Percentiles rank a stretch among this genome's conserved stretches.
phyloP scores from a whole-genome alignment of 306 rosid species.

The Quercus gilva region DNA sequence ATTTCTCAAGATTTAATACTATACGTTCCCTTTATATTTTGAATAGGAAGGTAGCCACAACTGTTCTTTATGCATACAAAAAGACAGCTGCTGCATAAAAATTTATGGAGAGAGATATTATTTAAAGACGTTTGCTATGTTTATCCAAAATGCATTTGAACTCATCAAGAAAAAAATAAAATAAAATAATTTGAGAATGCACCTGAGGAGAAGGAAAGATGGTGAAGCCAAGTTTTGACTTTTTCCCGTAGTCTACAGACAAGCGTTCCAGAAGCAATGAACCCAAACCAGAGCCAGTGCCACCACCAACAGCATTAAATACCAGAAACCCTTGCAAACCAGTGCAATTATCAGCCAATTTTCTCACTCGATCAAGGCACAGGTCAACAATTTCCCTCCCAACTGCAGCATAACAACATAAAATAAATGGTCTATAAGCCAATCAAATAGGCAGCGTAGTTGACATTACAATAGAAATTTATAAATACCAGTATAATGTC shows the following conservation, averaged over 20 bases:
- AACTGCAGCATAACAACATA: slow-evolving; percentile 41
- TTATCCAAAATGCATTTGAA: background rate
- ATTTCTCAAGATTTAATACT: background rate
- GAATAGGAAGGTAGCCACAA: background rate
- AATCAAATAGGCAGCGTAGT: slow-evolving; percentile 1
- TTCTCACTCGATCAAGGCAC: slow-evolving; percentile 61
- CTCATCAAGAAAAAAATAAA: background rate
- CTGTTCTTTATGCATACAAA: background rate
- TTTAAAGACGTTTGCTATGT: background rate
- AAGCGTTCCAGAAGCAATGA: slow-evolving; percentile 69
- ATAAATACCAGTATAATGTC: slow-evolving; percentile 61
- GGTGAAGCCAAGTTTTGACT: slow-evolving; percentile 71
- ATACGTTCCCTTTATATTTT: background rate
- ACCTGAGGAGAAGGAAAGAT: slow-evolving; percentile 88
- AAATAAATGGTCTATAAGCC: slow-evolving; percentile 20
- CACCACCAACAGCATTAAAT: slow-evolving; percentile 80
- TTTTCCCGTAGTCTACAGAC: slow-evolving; percentile 67
- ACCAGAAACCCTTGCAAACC: slow-evolving; percentile 80
- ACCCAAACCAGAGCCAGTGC: slow-evolving; percentile 82
- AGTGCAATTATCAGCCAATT: slow-evolving; percentile 69
- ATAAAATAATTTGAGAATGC: slow-evolving; percentile 1
- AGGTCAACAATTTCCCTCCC: slow-evolving; percentile 66
- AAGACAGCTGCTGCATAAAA: background rate
- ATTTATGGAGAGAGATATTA: background rate
- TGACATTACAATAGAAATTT: slow-evolving; percentile 11